Conservation (phyloP, 352 stramenopile genomes). For the Thraustochytrium sp. region DNA sequence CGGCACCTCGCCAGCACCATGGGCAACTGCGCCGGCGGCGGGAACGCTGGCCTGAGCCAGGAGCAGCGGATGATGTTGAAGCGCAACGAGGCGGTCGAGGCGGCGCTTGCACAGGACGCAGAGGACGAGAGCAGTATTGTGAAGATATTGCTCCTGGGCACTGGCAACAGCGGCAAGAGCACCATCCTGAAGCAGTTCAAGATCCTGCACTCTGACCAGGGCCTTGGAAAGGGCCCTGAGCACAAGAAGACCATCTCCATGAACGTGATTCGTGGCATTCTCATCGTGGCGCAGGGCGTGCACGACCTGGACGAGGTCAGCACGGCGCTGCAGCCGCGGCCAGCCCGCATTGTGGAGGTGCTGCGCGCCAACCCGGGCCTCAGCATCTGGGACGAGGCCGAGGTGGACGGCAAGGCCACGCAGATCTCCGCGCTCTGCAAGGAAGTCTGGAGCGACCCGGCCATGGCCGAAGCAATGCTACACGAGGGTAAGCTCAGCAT, state of each 20-base stretch:
- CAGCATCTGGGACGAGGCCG: constrained; percentile 27
- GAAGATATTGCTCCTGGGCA: constrained; percentile 51
- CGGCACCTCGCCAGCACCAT: neutral
- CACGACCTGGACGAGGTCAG: constrained; percentile 33
- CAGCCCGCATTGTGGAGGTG: neutral
- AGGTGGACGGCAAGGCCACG: neutral
- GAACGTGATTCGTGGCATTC: constrained; percentile 31
- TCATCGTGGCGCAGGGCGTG: constrained; percentile 26
- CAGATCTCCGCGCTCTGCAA: constrained; percentile 41
- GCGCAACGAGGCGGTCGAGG: constrained; percentile 29
- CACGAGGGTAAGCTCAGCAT: constrained; percentile 43
- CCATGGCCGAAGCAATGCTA: neutral
- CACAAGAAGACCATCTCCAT: constrained; percentile 34
- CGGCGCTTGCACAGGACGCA: constrained; percentile 1
- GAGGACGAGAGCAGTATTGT: constrained; percentile 30
- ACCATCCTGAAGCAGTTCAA: constrained; percentile 62
- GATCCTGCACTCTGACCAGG: constrained; percentile 39
- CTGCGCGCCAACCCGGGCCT: neutral
- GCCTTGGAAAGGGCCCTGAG: constrained; percentile 7
- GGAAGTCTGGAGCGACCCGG: constrained; percentile 29
- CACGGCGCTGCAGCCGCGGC: neutral
- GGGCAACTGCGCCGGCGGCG: neutral
- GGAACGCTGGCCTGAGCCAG: neutral
- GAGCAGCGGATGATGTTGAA: neutral
- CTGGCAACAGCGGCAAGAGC: constrained; percentile 57